These are phyloP conservation scores for Rubroboletus satanas DNA, from an alignment of 768 basidiomycete genomes.

Conservation along the genomic window DNA sequence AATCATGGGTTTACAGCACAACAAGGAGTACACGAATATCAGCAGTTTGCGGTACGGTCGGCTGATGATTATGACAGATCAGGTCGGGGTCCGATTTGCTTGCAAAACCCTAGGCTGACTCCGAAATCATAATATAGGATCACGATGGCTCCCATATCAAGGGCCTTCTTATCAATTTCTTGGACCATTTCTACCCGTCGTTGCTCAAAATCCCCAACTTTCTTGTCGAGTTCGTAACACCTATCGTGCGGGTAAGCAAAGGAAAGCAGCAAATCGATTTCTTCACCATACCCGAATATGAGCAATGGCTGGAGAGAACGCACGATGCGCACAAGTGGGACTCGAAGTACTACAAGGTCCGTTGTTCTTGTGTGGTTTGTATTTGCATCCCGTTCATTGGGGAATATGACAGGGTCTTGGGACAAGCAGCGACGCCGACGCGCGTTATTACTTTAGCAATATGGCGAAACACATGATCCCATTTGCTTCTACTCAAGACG, in stretches of 20 bases:
- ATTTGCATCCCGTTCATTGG: not conserved
- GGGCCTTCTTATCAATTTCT: conserved; percentile 96
- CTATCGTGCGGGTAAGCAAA: conserved; percentile 91
- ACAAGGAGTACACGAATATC: conserved; percentile 75
- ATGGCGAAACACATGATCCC: conserved; percentile 95
- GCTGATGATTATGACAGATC: conserved; percentile 99
- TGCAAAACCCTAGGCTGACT: not conserved
- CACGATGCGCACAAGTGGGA: conserved; percentile 78
- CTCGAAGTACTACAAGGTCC: conserved; percentile 95
- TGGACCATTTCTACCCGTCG: conserved; percentile 96
- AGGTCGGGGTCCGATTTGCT: conserved; percentile 47
- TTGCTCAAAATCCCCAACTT: conserved; percentile 87
- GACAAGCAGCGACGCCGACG: conserved; percentile 86
- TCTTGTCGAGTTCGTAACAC: conserved; percentile 96
- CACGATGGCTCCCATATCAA: conserved; percentile 99
- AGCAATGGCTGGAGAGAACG: conserved; percentile 82
- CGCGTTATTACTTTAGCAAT: conserved; percentile 86
- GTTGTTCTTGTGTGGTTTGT: conserved; percentile 11
- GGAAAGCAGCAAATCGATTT: conserved; percentile 79
- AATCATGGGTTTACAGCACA: conserved; percentile 94
- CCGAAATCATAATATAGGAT: conserved; percentile 54
- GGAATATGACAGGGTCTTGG: conserved; percentile 77
- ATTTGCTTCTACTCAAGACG: conserved; percentile 75
- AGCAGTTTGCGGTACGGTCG: conserved; percentile 82
- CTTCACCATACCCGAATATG: conserved; percentile 97